A percentile compares a stretch with the other conserved stretches of the same genome.
Conservation (phyloP, 805 yeast genomes). For the Lachancea mirantina region DNA sequence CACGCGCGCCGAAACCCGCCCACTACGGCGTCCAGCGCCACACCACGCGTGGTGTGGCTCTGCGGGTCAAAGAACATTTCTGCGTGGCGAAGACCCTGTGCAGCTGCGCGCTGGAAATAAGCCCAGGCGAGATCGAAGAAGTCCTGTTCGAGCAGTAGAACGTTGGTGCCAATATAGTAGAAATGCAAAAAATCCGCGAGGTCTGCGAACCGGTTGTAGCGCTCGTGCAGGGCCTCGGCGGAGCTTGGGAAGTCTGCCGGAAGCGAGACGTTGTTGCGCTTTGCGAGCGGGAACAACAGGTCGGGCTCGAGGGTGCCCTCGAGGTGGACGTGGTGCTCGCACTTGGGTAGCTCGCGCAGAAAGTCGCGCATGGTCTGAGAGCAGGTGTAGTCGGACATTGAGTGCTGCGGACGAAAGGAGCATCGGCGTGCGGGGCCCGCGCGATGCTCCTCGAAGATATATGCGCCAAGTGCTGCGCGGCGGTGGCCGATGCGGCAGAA, state of each 20-base stretch:
- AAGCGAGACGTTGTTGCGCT: constrained; percentile 51
- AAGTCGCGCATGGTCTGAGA: constrained; percentile 39
- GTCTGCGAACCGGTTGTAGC: constrained; percentile 57
- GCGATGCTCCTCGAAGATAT: no score
- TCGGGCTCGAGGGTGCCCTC: constrained; percentile 82
- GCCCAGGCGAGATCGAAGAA: constrained; percentile 73
- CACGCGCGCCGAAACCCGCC: constrained; percentile 64
- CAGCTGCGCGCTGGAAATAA: constrained; percentile 52
- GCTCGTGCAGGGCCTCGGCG: constrained; percentile 47
- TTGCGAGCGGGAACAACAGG: constrained; percentile 59
- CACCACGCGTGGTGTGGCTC: constrained; percentile 66
- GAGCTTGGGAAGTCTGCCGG: constrained; percentile 60
- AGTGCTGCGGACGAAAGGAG: no score
- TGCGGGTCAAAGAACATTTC: constrained; percentile 84
- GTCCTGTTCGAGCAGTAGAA: constrained; percentile 61
- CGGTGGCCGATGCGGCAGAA: no score
- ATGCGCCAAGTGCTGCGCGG: no score
- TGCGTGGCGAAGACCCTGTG: constrained; percentile 58
- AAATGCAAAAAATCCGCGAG: constrained; percentile 72
- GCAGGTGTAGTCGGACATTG: constrained; percentile 24
- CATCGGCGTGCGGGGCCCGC: no score
- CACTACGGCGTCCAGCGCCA: constrained; percentile 52
- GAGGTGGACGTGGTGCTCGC: constrained; percentile 80
- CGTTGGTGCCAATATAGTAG: constrained; percentile 76
- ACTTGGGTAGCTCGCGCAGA: constrained; percentile 67